phyloP scores from a whole-genome alignment of 106 monocot genomes.

The Phalaenopsis equestris region DNA sequence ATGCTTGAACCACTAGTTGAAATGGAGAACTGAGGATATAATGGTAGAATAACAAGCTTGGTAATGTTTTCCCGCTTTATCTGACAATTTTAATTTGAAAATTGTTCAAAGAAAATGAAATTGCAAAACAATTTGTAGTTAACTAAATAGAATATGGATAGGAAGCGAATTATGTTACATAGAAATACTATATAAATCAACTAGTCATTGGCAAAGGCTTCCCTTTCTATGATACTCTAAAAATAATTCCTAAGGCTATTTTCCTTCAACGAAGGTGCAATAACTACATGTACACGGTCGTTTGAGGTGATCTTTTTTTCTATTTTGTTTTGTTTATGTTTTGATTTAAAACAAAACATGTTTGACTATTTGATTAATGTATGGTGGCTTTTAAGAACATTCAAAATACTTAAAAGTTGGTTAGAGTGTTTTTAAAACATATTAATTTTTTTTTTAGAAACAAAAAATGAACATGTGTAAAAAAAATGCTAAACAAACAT shows the following conservation, averaged over 20 bases:
- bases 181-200: neutral
- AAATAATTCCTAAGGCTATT: neutral
- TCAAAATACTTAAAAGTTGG: too few relatives aligned
- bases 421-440: too few relatives aligned
- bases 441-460: too few relatives aligned
- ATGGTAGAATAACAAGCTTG: slow-evolving; percentile 79
- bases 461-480: too few relatives aligned
- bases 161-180: neutral
- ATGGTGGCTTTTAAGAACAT: too few relatives aligned
- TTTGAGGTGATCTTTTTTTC: too few relatives aligned
- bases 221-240: neutral
- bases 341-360: too few relatives aligned
- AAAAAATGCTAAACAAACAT: too few relatives aligned
- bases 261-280: neutral
- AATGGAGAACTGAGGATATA: slow-evolving; percentile 93
- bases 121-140: neutral
- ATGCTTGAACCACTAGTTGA: slow-evolving; percentile 92
- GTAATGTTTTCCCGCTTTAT: slow-evolving; percentile 71
- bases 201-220: neutral
- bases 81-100: slow-evolving; percentile 18
- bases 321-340: too few relatives aligned
- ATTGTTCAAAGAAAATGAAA: neutral
- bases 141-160: neutral
- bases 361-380: too few relatives aligned
- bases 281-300: neutral